A percentile compares a stretch with the other conserved stretches of the same genome.
phyloP scores from a whole-genome alignment of 2,329 filamentous ascomycete species.

The Fusarium aywerte region DNA sequence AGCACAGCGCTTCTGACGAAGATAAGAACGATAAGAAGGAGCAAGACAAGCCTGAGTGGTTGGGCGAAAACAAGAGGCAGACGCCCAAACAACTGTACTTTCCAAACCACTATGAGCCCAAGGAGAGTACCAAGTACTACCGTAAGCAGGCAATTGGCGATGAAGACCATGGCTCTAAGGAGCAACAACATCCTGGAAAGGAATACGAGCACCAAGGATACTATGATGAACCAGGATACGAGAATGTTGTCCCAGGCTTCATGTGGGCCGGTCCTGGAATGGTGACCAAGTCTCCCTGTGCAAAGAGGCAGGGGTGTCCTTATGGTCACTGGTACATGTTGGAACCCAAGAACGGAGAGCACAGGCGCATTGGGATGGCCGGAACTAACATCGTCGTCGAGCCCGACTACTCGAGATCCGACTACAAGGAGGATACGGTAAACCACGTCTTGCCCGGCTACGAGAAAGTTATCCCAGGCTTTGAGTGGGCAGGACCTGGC shows the following conservation, averaged over 20 bases:
- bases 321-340: conserved; percentile 2
- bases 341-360: conserved; percentile 1
- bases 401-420: background rate
- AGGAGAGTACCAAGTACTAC: background rate
- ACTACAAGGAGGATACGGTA: background rate
- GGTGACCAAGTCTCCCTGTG: background rate
- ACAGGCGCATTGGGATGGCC: background rate
- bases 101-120: background rate
- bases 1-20: background rate
- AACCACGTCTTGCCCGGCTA: conserved; percentile 1
- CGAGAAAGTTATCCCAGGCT: conserved; percentile 1
- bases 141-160: background rate
- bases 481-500: conserved; percentile 1
- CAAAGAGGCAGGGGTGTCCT: background rate
- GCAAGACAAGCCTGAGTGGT: background rate
- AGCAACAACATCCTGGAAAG: background rate
- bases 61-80: background rate
- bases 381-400: background rate
- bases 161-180: background rate
- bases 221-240: background rate
- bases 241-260: background rate
- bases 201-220: background rate
- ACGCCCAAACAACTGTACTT: background rate
- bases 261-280: conserved; percentile 1
- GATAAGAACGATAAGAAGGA: background rate